Evolutionary conservation across 805 yeast genomes (phyloP), one percentile per base, ranked within the genome.

Genomic region (Myxozyma nipponensis): DNA sequence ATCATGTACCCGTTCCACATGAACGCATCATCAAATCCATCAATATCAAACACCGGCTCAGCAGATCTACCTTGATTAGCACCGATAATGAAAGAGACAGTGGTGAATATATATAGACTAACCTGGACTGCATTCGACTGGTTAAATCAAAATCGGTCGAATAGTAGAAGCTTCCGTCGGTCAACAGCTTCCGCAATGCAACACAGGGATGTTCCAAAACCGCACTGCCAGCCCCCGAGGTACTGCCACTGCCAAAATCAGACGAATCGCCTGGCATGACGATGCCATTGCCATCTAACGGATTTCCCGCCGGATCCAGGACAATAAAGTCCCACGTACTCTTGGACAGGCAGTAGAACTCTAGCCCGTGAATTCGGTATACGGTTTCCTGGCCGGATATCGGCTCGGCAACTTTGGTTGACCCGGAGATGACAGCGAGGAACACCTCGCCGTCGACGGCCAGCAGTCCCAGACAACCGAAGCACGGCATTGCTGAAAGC

Each of bases 1-100:
- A 90, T 83, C 82, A 93, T 79, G 66, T 86, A 91, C 5, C 85
- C 77, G 66, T 93, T 93, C 98, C 99, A 93, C 98, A 93, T 91
- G 65, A 86, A 93, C 59, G 89, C 90, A 44, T 80, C 81, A 64
- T 84, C 91, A 59, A 79, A 83, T 41, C 85, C 74, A 59, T 67
- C 69, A 13, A 61, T 58, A 15, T 58, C 59, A 21, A 58, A 52
- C 34, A 60, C 17, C 2, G 55, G 50, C 17, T 54, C 53, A 3
- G 54, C 51, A 5, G 50, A 42, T 25, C 32, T 43, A n/a, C 13
- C 4, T 4, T 21, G n/a, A 22, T 18, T 39, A 41, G 7, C 6
- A 13, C 39, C 49, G 5, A 17, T 24, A 19, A 24, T 21, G 22
- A 17, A 19, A 13, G 17, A 34, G 25, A 34, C 9, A 21, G 79